These are phyloP conservation scores for Nyssa sinensis DNA, from an alignment of 148 eudicot genomes.

Conservation along the genomic window DNA sequence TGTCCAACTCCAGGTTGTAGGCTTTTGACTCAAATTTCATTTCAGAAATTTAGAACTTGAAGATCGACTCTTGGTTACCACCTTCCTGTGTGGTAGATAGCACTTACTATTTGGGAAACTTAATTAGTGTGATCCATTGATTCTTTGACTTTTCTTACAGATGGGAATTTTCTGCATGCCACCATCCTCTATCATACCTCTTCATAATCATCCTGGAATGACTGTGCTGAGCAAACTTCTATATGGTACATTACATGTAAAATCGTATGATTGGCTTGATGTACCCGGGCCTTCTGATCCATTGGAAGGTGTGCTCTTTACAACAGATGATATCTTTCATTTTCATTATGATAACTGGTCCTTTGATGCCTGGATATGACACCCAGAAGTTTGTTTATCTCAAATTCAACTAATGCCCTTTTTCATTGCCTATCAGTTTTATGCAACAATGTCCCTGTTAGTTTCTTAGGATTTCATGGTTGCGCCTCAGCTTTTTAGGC, in stretches of 20 bases:
- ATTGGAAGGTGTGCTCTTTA: constrained; percentile 51
- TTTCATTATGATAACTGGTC: constrained; percentile 2
- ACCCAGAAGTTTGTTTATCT: neutral
- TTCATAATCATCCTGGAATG: constrained; percentile 99
- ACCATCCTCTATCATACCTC: constrained; percentile 84
- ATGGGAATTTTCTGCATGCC: constrained; percentile 98
- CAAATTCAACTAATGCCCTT: neutral
- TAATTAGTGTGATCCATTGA: neutral
- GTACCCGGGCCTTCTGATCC: constrained; percentile 59
- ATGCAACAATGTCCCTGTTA: too few species aligned
- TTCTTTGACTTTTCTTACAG: constrained; percentile 44
- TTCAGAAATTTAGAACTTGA: neutral
- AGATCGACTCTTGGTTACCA: neutral
- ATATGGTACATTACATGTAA: constrained; percentile 78
- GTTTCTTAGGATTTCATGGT: neutral
- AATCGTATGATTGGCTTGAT: constrained; percentile 89
- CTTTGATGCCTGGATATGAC: constrained; percentile 3
- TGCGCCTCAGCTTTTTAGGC: neutral
- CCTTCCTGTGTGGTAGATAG: neutral
- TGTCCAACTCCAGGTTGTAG: constrained; percentile 1
- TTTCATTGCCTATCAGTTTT: neutral
- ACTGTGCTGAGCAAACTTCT: constrained; percentile 96
- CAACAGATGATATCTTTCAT: neutral
- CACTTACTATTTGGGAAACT: neutral
- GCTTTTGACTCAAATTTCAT: neutral